Conservation (phyloP, 371 early-diverging fungal species). For the Rhizopus microsporus region DNA sequence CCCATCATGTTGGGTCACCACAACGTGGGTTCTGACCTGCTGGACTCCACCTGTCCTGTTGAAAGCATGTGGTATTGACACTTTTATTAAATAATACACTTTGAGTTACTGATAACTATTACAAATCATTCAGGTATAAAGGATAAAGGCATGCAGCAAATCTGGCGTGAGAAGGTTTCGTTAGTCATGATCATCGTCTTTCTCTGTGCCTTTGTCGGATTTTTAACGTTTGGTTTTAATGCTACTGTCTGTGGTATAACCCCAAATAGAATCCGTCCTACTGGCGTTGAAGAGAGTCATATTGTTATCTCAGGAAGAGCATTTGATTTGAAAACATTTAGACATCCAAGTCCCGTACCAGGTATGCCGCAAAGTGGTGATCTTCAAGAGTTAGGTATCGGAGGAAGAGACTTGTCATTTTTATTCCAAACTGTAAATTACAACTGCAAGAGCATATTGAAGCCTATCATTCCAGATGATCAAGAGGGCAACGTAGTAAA, state of each 20-base stretch:
- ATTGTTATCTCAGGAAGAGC: slow-evolving; percentile 58
- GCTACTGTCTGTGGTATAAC: slow-evolving; percentile 60
- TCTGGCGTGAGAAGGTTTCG: slow-evolving; percentile 93
- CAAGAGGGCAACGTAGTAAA: slow-evolving; percentile 55
- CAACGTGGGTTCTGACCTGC: slow-evolving; percentile 46
- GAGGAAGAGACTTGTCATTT: slow-evolving; percentile 75
- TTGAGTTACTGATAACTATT: background rate
- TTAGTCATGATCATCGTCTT: slow-evolving; percentile 73
- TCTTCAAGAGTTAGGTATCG: slow-evolving; percentile 63
- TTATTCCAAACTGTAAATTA: slow-evolving; percentile 77
- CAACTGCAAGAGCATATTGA: slow-evolving; percentile 67
- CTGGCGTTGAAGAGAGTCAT: slow-evolving; percentile 47
- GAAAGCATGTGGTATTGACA: slow-evolving; percentile 22
- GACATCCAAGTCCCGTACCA: slow-evolving; percentile 41
- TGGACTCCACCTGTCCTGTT: slow-evolving; percentile 45
- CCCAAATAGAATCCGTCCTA: slow-evolving; percentile 54
- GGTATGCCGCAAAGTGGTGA: slow-evolving; percentile 53
- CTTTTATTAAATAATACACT: background rate
- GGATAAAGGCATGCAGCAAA: slow-evolving; percentile 73
- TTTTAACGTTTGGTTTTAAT: slow-evolving; percentile 68
- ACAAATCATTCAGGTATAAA: slow-evolving; percentile 31
- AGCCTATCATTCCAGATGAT: slow-evolving; percentile 46
- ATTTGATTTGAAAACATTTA: slow-evolving; percentile 48
- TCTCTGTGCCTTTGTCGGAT: slow-evolving; percentile 65
- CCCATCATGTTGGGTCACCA: slow-evolving; percentile 34